A percentile compares a stretch with the other conserved stretches of the same genome.
Evolutionary conservation across 805 yeast species (phyloP).

Genomic region (Candida germanica): DNA sequence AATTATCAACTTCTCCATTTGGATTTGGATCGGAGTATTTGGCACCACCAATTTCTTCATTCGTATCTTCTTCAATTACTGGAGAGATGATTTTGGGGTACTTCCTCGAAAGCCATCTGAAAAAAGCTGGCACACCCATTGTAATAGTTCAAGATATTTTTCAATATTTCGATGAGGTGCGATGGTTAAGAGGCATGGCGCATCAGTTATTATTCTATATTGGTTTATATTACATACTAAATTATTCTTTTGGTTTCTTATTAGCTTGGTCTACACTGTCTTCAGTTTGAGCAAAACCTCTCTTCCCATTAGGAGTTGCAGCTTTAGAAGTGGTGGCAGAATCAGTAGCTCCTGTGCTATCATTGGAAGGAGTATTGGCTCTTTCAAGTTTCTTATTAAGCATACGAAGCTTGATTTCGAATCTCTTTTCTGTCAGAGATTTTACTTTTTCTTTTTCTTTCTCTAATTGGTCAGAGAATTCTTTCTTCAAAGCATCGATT

Average conservation of each 20-base stretch:
- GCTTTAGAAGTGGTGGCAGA: neutral
- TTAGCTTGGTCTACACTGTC: slow-evolving; percentile 7
- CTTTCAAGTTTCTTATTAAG: slow-evolving; percentile 52
- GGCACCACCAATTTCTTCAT: slow-evolving; percentile 65
- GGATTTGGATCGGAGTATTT: slow-evolving; percentile 77
- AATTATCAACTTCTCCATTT: slow-evolving; percentile 91
- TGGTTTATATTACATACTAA: neutral
- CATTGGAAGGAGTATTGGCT: slow-evolving; percentile 37
- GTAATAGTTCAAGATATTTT: too few relatives aligned
- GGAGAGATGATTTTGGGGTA: slow-evolving; percentile 94
- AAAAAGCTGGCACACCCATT: slow-evolving; percentile 99
- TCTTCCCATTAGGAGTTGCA: slow-evolving; percentile 12
- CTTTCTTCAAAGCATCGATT: slow-evolving; percentile 19
- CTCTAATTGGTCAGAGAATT: slow-evolving; percentile 18
- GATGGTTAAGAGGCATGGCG: too few relatives aligned
- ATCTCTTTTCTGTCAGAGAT: slow-evolving; percentile 52
- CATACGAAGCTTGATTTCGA: slow-evolving; percentile 56
- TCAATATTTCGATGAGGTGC: too few relatives aligned
- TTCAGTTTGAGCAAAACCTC: slow-evolving; percentile 14
- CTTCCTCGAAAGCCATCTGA: slow-evolving; percentile 90
- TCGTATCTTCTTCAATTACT: slow-evolving; percentile 69
- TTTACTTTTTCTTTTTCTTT: slow-evolving; percentile 40
- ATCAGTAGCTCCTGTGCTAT: neutral
- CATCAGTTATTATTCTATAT: neutral
- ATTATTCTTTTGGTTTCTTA: slow-evolving; percentile 19